Percentiles rank a stretch among this genome's conserved stretches.
These are phyloP conservation scores for Leccinum aurantiacum DNA, from an alignment of 768 basidiomycete genomes.

Conservation along the genomic window DNA sequence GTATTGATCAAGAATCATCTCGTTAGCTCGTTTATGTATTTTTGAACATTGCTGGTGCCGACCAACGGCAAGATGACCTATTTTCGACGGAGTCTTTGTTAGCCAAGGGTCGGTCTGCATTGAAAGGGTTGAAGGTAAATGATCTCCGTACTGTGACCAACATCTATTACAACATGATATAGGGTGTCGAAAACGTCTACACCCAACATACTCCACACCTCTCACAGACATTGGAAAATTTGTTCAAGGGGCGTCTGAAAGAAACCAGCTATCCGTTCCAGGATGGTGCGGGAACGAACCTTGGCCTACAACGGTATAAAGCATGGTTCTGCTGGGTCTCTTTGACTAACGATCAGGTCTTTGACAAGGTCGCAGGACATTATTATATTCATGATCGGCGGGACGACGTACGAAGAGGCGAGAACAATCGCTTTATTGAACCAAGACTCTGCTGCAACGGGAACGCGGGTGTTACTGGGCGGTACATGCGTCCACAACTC, in stretches of 20 bases:
- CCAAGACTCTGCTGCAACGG: conserved; percentile 66
- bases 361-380: conserved; percentile 83
- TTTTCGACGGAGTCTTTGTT: conserved; percentile 95
- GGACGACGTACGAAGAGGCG: conserved; percentile 95
- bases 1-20: conserved; percentile 12
- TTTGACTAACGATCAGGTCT: conserved; percentile 1
- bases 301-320: conserved; percentile 66
- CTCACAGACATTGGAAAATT: conserved; percentile 84
- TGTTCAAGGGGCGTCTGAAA: conserved; percentile 81
- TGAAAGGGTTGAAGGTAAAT: conserved; percentile 90
- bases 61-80: conserved; percentile 95
- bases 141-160: background rate
- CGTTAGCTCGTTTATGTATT: conserved; percentile 82
- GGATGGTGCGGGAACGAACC: conserved; percentile 65
- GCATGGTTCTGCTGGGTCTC: background rate
- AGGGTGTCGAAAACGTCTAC: conserved; percentile 99
- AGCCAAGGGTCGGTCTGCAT: conserved; percentile 88
- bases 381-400: conserved; percentile 95
- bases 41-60: conserved; percentile 89
- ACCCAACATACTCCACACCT: conserved; percentile 96
- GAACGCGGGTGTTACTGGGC: conserved; percentile 81
- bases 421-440: conserved; percentile 83
- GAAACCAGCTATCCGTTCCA: conserved; percentile 92
- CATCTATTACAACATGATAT: conserved; percentile 10
- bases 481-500: conserved; percentile 97